phyloP scores from a whole-genome alignment of 2,329 filamentous ascomycete species.

The Penicillium sp. region DNA sequence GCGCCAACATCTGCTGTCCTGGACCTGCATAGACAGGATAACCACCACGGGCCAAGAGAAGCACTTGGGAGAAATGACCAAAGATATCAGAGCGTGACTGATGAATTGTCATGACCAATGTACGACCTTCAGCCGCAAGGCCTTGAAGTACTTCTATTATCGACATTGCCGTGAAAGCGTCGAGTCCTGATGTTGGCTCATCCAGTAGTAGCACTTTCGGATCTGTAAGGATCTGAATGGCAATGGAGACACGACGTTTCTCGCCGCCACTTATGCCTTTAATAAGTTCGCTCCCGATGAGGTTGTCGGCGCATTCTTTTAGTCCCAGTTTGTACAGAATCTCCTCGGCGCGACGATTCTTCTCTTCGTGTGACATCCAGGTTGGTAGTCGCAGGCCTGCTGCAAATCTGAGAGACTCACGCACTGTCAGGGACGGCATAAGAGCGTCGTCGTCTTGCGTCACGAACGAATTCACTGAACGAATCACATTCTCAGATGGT shows the following conservation, averaged over 20 bases:
- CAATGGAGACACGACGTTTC: conserved; percentile 77
- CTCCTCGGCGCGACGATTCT: conserved; percentile 69
- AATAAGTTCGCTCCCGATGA: conserved; percentile 72
- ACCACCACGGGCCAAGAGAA: conserved; percentile 72
- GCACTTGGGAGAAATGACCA: conserved; percentile 69
- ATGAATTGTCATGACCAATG: conserved; percentile 76
- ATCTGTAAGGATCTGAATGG: conserved; percentile 76
- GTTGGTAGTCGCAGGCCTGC: conserved; percentile 72
- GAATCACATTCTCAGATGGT: conserved; percentile 70
- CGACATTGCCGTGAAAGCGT: conserved; percentile 77
- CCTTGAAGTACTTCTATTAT: conserved; percentile 75
- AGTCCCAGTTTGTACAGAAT: conserved; percentile 75
- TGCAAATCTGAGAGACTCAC: conserved; percentile 73
- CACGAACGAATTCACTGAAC: conserved; percentile 75
- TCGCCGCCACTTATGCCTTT: conserved; percentile 82
- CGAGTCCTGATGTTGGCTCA: conserved; percentile 75
- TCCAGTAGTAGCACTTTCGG: conserved; percentile 74
- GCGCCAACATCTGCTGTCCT: conserved; percentile 65
- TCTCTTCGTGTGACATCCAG: conserved; percentile 71
- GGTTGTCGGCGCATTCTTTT: conserved; percentile 76
- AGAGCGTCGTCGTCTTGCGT: conserved; percentile 79
- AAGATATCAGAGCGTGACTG: conserved; percentile 77
- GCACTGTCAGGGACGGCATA: conserved; percentile 73
- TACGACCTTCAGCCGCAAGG: conserved; percentile 73
- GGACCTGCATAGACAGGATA: conserved; percentile 69